Conservation (phyloP, 306 rosid genomes). For the Inga laurina region DNA sequence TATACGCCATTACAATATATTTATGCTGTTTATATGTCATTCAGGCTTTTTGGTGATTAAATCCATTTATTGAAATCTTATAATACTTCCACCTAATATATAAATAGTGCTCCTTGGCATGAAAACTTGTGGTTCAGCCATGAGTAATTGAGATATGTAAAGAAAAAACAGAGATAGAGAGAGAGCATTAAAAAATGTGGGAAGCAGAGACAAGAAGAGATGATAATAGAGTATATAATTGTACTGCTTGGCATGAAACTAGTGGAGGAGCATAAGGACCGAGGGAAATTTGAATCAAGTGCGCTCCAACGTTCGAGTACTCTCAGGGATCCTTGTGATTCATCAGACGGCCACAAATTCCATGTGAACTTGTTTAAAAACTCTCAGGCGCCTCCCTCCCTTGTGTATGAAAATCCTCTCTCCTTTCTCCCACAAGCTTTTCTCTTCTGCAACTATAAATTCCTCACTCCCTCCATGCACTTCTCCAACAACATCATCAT, state of each 20-base stretch:
- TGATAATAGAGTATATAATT: not conserved
- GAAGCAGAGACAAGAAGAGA: constrained; percentile 32
- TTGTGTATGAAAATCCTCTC: constrained; percentile 5
- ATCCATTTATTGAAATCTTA: too few species aligned
- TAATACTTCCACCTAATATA: rapidly evolving
- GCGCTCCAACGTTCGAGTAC: constrained; percentile 95
- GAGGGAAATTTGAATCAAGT: constrained; percentile 65
- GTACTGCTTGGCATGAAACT: constrained; percentile 28
- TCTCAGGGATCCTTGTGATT: constrained; percentile 74
- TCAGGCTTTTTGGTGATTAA: too few species aligned
- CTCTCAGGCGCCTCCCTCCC: not conserved
- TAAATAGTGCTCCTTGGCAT: too few species aligned
- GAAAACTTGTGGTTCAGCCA: constrained; percentile 1
- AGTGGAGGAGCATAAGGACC: constrained; percentile 40
- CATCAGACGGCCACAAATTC: constrained; percentile 91
- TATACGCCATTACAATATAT: too few species aligned
- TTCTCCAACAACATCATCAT: constrained; percentile 41
- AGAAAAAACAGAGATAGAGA: not conserved
- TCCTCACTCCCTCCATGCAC: constrained; percentile 37
- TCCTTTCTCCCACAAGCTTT: constrained; percentile 20
- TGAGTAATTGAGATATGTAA: not conserved
- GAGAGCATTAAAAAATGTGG: not conserved
- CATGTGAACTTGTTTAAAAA: constrained; percentile 75
- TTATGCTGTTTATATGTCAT: too few species aligned
- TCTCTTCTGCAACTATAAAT: constrained; percentile 54